A percentile compares a stretch with the other conserved stretches of the same genome.
Evolutionary conservation across 306 rosid species (phyloP).

Genomic region (Crotalaria pallida): DNA sequence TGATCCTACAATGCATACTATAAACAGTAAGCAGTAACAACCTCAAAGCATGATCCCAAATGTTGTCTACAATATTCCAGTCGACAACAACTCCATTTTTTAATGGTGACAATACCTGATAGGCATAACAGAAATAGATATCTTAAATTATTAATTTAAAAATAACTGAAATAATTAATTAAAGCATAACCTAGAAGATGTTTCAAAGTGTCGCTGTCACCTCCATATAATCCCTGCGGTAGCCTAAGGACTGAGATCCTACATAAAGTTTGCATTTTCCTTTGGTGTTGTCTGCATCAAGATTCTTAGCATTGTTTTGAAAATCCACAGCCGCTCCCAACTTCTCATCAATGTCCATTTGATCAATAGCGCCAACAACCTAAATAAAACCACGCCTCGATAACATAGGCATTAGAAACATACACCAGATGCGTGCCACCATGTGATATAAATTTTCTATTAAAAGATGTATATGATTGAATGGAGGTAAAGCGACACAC

Average conservation of each 20-base stretch:
- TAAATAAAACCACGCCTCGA: slow-evolving; percentile 16
- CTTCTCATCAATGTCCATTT: slow-evolving; percentile 68
- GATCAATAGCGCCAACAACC: slow-evolving; percentile 76
- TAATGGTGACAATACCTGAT: slow-evolving; percentile 55
- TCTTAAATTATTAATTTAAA: background rate
- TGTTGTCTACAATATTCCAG: slow-evolving; percentile 77
- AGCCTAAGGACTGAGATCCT: slow-evolving; percentile 73
- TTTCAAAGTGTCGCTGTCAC: slow-evolving; percentile 36
- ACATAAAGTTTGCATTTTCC: slow-evolving; percentile 63
- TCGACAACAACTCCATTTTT: slow-evolving; percentile 71
- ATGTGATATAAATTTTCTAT: background rate
- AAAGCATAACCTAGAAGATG: background rate
- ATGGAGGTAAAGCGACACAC: background rate
- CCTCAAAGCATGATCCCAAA: slow-evolving; percentile 90
- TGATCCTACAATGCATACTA: background rate
- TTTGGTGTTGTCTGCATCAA: slow-evolving; percentile 57
- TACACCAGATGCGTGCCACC: background rate
- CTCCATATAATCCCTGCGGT: slow-evolving; percentile 77
- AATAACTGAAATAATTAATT: background rate
- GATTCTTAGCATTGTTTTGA: slow-evolving; percentile 36
- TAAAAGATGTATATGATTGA: background rate
- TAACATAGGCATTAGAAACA: background rate
- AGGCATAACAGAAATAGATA: background rate
- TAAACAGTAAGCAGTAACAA: slow-evolving; percentile 12
- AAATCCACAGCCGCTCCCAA: slow-evolving; percentile 49